A percentile compares a stretch with the other conserved stretches of the same genome.
phyloP scores from a whole-genome alignment of 2,329 filamentous ascomycete genomes.

The Tolypocladium inflatum region DNA sequence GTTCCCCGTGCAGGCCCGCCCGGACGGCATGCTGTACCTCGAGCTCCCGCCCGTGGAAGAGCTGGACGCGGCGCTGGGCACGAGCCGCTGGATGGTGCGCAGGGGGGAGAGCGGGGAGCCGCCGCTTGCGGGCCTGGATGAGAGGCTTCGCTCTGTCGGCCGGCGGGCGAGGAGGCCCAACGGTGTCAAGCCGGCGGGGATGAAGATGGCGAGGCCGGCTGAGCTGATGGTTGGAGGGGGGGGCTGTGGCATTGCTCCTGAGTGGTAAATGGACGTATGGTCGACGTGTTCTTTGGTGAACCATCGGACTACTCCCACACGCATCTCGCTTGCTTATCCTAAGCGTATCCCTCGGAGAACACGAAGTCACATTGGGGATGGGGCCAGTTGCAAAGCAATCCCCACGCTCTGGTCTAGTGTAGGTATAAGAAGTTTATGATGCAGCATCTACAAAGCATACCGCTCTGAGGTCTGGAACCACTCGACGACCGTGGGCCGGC shows the following conservation, averaged over 20 bases:
- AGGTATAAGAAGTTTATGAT: too few relatives aligned
- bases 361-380: too few relatives aligned
- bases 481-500: too few relatives aligned
- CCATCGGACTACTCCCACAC: not conserved
- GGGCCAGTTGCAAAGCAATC: too few relatives aligned
- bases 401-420: too few relatives aligned
- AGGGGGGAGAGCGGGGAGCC: constrained; percentile 49
- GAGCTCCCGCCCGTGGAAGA: constrained; percentile 73
- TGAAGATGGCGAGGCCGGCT: constrained; percentile 25
- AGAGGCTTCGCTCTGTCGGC: constrained; percentile 11
- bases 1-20: constrained; percentile 64
- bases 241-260: constrained; percentile 30
- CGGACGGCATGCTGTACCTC: constrained; percentile 69
- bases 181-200: constrained; percentile 23
- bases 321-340: not conserved
- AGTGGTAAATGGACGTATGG: constrained; percentile 28
- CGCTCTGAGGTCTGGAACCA: too few relatives aligned
- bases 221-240: constrained; percentile 26
- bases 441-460: too few relatives aligned
- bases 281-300: not conserved
- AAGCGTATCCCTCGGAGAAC: too few relatives aligned
- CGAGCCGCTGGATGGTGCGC: constrained; percentile 67
- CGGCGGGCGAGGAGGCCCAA: constrained; percentile 29
- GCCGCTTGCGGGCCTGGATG: constrained; percentile 35
- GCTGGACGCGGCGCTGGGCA: constrained; percentile 70